A percentile compares a stretch with the other conserved stretches of the same genome.
Evolutionary conservation across 2,329 filamentous ascomycete species (phyloP).

Genomic region (Fusarium nelsonii): DNA sequence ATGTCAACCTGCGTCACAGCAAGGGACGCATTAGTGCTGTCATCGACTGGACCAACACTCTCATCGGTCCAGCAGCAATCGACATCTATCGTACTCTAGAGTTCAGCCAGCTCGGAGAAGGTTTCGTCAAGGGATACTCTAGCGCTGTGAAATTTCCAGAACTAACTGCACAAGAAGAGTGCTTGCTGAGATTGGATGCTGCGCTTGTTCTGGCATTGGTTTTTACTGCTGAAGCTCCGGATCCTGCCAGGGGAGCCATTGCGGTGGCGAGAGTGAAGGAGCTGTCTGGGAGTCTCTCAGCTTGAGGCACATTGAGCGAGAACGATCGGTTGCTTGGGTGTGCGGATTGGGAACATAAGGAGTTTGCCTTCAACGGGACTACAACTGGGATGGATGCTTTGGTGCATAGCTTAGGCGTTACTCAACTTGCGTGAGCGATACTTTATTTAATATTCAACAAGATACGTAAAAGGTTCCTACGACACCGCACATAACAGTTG

Average conservation of each 20-base stretch:
- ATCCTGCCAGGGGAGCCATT: neutral
- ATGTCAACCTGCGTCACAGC: slow-evolving; percentile 6
- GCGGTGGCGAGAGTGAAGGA: slow-evolving; percentile 3
- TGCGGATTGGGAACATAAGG: too few relatives aligned
- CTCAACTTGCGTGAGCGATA: too few relatives aligned
- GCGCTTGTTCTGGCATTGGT: slow-evolving; percentile 23
- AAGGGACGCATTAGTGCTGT: slow-evolving; percentile 11
- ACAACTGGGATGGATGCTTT: neutral
- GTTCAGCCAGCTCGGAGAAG: slow-evolving; percentile 2
- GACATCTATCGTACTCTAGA: slow-evolving; percentile 21
- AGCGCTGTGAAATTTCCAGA: fast-evolving
- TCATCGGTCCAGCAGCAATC: slow-evolving; percentile 8
- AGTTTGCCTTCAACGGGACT: neutral
- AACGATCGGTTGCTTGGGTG: too few relatives aligned
- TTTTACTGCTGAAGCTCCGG: slow-evolving; percentile 6
- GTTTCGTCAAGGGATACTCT: neutral
- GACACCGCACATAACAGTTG: too few relatives aligned
- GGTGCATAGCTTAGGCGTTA: neutral
- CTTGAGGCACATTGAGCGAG: neutral
- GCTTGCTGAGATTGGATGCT: slow-evolving; percentile 7
- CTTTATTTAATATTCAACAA: too few relatives aligned
- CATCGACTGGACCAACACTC: slow-evolving; percentile 21
- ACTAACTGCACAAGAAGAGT: fast-evolving
- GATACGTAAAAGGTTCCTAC: too few relatives aligned
- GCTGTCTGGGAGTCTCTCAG: neutral